These are phyloP conservation scores for Piloderma croceum DNA, from an alignment of 768 basidiomycete species.

Conservation along the genomic window DNA sequence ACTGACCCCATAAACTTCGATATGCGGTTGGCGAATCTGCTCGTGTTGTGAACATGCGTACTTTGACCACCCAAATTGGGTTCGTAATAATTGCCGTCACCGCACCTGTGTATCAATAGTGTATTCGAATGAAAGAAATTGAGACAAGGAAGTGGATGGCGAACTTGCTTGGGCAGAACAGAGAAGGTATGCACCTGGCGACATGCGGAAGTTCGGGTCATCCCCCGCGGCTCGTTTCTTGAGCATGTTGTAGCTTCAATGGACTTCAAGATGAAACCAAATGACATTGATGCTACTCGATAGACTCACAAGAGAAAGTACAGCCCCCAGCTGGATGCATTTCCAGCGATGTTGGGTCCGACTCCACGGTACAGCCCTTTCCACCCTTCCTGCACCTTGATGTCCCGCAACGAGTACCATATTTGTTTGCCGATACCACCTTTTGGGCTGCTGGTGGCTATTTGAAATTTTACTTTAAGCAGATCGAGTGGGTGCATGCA, in stretches of 20 bases:
- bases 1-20: slow-evolving; percentile 70
- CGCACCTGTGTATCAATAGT: slow-evolving; percentile 54
- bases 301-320: slow-evolving; percentile 98
- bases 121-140: slow-evolving; percentile 16
- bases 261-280: background rate
- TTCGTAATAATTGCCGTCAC: slow-evolving; percentile 93
- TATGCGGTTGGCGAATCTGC: slow-evolving; percentile 67
- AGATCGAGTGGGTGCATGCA: slow-evolving; percentile 98
- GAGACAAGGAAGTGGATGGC: no score
- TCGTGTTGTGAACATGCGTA: slow-evolving; percentile 88
- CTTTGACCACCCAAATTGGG: slow-evolving; percentile 96
- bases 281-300: background rate
- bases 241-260: slow-evolving; percentile 84
- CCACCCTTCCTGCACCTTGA: slow-evolving; percentile 72
- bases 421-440: slow-evolving; percentile 69
- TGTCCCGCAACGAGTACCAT: slow-evolving; percentile 66
- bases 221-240: slow-evolving; percentile 73
- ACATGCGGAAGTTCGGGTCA: slow-evolving; percentile 60
- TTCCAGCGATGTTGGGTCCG: slow-evolving; percentile 86
- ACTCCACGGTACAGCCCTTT: slow-evolving; percentile 87
- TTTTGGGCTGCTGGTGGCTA: slow-evolving; percentile 59
- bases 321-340: slow-evolving; percentile 94
- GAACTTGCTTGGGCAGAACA: slow-evolving; percentile 96
- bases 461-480: slow-evolving; percentile 90
- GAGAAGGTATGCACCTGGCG: slow-evolving; percentile 74